phyloP scores from a whole-genome alignment of 2,329 filamentous ascomycete species.

The Penicillium sp. region DNA sequence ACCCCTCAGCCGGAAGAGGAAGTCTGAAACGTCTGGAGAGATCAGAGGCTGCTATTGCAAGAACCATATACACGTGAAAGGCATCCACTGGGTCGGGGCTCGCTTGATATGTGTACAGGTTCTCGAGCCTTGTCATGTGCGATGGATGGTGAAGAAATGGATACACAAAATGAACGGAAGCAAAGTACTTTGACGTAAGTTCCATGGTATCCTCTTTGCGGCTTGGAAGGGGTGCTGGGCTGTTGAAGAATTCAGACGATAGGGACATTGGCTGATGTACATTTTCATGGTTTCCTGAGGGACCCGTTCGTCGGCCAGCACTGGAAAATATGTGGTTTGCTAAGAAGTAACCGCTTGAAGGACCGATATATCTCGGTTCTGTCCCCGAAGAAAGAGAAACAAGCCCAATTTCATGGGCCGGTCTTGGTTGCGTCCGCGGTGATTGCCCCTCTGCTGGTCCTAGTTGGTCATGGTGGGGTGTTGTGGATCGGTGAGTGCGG shows the following conservation, averaged over 20 bases:
- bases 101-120: slow-evolving; percentile 34
- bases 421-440: slow-evolving; percentile 15
- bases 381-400: slow-evolving; percentile 52
- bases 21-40: slow-evolving; percentile 46
- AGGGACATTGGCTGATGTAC: slow-evolving; percentile 20
- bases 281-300: slow-evolving; percentile 3
- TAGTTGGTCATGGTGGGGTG: slow-evolving; percentile 13
- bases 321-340: slow-evolving; percentile 51
- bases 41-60: slow-evolving; percentile 51
- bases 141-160: slow-evolving; percentile 51
- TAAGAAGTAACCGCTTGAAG: slow-evolving; percentile 57
- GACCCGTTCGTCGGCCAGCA: slow-evolving; percentile 28
- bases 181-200: slow-evolving; percentile 51
- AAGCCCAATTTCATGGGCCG: slow-evolving; percentile 54
- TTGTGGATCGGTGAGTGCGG: background rate
- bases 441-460: slow-evolving; percentile 7
- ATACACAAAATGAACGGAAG: slow-evolving; percentile 50
- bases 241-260: slow-evolving; percentile 30
- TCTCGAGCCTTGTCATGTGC: slow-evolving; percentile 38
- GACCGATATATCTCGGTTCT: slow-evolving; percentile 53
- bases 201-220: slow-evolving; percentile 42
- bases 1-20: slow-evolving; percentile 50
- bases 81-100: slow-evolving; percentile 32
- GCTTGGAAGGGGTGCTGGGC: slow-evolving; percentile 29
- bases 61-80: slow-evolving; percentile 56